A percentile compares a stretch with the other conserved stretches of the same genome.
Evolutionary conservation across 2,329 filamentous ascomycete species (phyloP).

Genomic region (Aspergillus hortae): DNA sequence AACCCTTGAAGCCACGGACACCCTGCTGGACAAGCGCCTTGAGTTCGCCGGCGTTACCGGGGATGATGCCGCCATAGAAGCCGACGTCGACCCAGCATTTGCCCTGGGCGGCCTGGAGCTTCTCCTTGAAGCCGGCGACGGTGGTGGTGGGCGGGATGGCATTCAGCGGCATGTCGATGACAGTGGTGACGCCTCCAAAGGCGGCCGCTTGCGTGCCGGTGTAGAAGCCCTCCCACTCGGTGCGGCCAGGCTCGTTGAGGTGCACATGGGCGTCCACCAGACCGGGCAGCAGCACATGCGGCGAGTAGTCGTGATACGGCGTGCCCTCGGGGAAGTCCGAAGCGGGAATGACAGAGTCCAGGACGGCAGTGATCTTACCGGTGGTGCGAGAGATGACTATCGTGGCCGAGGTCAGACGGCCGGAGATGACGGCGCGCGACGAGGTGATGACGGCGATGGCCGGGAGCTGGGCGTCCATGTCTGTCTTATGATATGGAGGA

Average conservation of each 20-base stretch:
- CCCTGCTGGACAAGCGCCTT: slow-evolving; percentile 77
- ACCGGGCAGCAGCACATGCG: slow-evolving; percentile 80
- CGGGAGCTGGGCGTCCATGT: slow-evolving; percentile 24
- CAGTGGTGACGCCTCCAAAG: slow-evolving; percentile 92
- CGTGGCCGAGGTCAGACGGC: slow-evolving; percentile 75
- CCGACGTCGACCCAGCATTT: slow-evolving; percentile 99
- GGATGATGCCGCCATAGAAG: slow-evolving; percentile 93
- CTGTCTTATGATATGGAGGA: slow-evolving; percentile 17
- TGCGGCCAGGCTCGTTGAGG: slow-evolving; percentile 92
- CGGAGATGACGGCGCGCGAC: slow-evolving; percentile 74
- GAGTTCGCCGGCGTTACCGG: slow-evolving; percentile 78
- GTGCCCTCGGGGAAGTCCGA: slow-evolving; percentile 69
- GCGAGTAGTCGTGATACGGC: slow-evolving; percentile 78
- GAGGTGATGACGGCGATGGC: slow-evolving; percentile 76
- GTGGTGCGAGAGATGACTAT: slow-evolving; percentile 72
- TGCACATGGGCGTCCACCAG: slow-evolving; percentile 97
- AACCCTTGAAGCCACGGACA: slow-evolving; percentile 94
- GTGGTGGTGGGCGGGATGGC: slow-evolving; percentile 96
- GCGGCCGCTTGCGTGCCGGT: slow-evolving; percentile 92
- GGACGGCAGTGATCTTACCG: slow-evolving; percentile 79
- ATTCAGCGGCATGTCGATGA: slow-evolving; percentile 97
- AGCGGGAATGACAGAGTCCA: slow-evolving; percentile 69
- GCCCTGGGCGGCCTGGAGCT: slow-evolving; percentile 75
- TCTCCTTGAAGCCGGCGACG: slow-evolving; percentile 74
- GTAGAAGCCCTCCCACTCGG: slow-evolving; percentile 98